Base-by-base conservation (phyloP, 495 filamentous ascomycete genomes). In the Delitschia confertaspora region DNA sequence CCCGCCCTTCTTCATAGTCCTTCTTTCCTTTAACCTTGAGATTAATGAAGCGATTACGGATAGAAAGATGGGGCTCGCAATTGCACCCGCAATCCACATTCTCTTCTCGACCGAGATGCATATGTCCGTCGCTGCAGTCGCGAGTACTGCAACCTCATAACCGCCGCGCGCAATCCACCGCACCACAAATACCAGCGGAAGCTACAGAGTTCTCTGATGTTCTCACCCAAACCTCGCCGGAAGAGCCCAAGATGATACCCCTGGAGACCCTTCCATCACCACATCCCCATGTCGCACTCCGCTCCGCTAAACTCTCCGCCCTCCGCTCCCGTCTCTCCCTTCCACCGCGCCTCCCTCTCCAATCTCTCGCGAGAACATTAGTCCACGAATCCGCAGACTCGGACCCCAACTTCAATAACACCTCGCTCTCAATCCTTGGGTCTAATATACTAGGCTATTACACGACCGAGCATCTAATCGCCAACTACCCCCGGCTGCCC, bases 251-350 rank as follows among this genome's bases (percentile, higher is more conserved):
- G n/a, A n/a, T n/a, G 24, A 45, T 40, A 35, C 37, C 51, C 8
- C 38, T 11, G 0, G 51, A 54, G 38, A 14, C 10, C 2, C 45
- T 71, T 24, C 75, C 83, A 46, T 88, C 83, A 57, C 87, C 82
- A 51, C 74, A 71, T 42, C 75, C 80, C 45, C 68, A 74, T 51
- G 69, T 69, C 49, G 82, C 88, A n/a, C 62, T 70, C 40, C 58
- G 67, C 46, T 95, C 91, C 39, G 80, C 89, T 42, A 95, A 95
- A 69, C 83, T 98, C 57, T 78, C 88, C 49, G 87, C 91, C 43
- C 79, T 98, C 23, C 88, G 95, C 65, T 82, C 88, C 58, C 88
- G 91, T 57, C 80, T 98, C 34, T 77, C 77, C 38, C 79, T 98
- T 45, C 79, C 88, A 22, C 69, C 75, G 24, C 80, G 79, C 62